phyloP scores from a whole-genome alignment of 257 asterid species.

The Nicotiana tabacum region DNA sequence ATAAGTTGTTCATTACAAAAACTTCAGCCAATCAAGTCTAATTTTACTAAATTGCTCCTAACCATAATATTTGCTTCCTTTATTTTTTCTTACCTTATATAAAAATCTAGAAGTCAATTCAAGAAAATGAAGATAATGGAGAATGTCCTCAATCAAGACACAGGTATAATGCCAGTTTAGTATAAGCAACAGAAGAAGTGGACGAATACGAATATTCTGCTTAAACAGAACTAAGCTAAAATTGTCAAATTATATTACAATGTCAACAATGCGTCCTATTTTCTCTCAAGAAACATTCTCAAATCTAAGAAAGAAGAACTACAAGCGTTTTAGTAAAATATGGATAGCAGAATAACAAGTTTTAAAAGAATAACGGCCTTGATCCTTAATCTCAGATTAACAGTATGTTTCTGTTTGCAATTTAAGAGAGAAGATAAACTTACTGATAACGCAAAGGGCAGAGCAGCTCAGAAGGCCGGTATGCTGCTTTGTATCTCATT shows the following conservation, averaged over 20 bases:
- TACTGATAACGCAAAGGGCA: slow-evolving; percentile 92
- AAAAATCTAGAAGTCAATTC: background rate
- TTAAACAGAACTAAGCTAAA: background rate
- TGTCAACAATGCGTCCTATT: background rate
- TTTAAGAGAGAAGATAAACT: slow-evolving; percentile 32
- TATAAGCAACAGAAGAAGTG: background rate
- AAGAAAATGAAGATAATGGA: slow-evolving; percentile 3
- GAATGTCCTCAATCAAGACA: background rate
- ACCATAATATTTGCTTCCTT: background rate
- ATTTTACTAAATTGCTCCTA: background rate
- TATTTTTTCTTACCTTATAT: background rate
- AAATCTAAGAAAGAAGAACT: background rate
- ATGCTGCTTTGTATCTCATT: slow-evolving; percentile 97
- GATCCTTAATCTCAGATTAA: background rate
- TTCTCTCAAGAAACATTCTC: background rate
- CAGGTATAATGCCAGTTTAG: background rate
- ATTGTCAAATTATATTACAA: background rate
- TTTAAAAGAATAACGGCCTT: background rate
- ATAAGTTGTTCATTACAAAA: background rate
- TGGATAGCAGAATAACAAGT: background rate
- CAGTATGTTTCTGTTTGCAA: background rate
- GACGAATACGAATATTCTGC: background rate
- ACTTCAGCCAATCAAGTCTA: background rate
- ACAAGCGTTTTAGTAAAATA: background rate
- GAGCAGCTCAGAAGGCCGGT: slow-evolving; percentile 92